These are phyloP conservation scores for Tubosaeta brunneosetosa DNA, from an alignment of 768 basidiomycete species.

Conservation along the genomic window DNA sequence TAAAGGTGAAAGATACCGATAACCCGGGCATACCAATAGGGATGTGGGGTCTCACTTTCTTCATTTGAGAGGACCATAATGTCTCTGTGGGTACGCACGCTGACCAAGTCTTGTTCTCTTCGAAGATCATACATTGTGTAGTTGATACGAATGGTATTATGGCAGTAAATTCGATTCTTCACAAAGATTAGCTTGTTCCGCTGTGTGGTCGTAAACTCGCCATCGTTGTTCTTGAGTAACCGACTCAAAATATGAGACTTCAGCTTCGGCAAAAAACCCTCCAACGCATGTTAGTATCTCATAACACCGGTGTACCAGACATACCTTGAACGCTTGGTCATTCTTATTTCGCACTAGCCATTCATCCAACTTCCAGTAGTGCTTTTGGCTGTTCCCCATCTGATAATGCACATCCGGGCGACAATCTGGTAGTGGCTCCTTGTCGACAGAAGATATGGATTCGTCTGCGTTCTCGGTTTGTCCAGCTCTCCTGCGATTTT, in stretches of 20 bases:
- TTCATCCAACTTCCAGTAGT: not conserved
- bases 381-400: not conserved
- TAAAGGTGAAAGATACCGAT: slow-evolving; percentile 8
- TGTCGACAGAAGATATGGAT: not conserved
- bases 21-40: slow-evolving; percentile 27
- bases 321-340: not conserved
- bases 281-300: not conserved
- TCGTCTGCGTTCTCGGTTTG: not conserved
- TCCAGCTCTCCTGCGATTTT: not conserved
- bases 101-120: slow-evolving; percentile 36
- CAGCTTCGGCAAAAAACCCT: not conserved
- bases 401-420: not conserved
- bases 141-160: slow-evolving; percentile 25
- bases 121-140: slow-evolving; percentile 30
- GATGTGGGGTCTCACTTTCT: slow-evolving; percentile 33
- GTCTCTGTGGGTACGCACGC: slow-evolving; percentile 32
- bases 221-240: not conserved
- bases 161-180: slow-evolving; percentile 21
- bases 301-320: not conserved
- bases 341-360: not conserved
- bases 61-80: slow-evolving; percentile 33
- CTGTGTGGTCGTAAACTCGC: not conserved
- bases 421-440: not conserved
- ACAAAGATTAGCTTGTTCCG: slow-evolving; percentile 4
- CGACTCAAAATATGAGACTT: not conserved